Evolutionary conservation across 108 stramenopile genomes (phyloP).

Genomic region (Cyclotella sp.): DNA sequence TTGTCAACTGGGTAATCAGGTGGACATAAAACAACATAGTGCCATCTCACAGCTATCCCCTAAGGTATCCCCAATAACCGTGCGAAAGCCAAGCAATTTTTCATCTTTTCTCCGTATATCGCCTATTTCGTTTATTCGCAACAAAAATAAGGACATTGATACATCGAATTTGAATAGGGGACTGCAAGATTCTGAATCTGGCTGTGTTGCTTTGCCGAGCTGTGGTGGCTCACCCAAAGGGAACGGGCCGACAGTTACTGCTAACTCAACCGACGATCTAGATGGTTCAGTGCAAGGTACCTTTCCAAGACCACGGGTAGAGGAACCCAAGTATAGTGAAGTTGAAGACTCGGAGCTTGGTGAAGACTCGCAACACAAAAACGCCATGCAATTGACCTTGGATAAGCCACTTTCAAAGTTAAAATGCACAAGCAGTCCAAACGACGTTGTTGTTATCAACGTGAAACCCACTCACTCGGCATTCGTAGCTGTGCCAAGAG

Average conservation of each 20-base stretch:
- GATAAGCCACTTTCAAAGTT: background rate
- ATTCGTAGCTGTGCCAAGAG: conserved; percentile 4
- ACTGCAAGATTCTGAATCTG: too few relatives aligned
- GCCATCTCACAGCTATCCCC: background rate
- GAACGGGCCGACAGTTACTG: too few relatives aligned
- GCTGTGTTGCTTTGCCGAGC: too few relatives aligned
- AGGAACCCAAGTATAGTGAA: too few relatives aligned
- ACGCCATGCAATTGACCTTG: background rate
- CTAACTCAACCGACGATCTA: too few relatives aligned
- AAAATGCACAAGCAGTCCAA: conserved; percentile 19
- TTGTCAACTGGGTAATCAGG: background rate
- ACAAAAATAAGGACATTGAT: too few relatives aligned
- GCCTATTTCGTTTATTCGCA: conserved; percentile 3
- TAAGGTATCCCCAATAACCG: background rate
- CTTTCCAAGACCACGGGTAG: too few relatives aligned
- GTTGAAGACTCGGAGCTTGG: too few relatives aligned
- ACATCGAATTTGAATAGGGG: too few relatives aligned
- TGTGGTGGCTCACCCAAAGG: too few relatives aligned
- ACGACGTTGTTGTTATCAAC: conserved; percentile 23
- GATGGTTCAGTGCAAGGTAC: too few relatives aligned
- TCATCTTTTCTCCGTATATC: conserved; percentile 12
- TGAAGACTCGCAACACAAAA: too few relatives aligned
- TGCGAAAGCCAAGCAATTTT: background rate
- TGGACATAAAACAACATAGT: background rate
- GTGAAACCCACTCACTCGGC: conserved; percentile 22